Conservation (phyloP, 1,139 yeast genomes). For the Magnusiomyces magnusii region DNA sequence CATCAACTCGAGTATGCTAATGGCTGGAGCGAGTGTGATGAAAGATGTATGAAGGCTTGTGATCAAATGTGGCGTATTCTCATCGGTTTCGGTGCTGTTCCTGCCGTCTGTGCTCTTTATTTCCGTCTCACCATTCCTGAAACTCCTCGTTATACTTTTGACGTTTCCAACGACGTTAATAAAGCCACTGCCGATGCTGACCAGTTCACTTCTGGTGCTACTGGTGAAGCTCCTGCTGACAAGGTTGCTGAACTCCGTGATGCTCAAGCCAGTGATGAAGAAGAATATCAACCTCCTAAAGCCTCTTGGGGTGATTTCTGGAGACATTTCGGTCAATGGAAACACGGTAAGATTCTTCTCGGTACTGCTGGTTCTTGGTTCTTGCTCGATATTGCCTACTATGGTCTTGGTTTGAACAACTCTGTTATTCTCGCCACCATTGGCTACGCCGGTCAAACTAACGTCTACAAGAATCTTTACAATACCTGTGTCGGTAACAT, state of each 20-base stretch:
- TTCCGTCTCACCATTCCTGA: constrained; percentile 91
- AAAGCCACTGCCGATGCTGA: constrained; percentile 56
- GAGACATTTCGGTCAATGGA: constrained; percentile 75
- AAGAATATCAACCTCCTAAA: constrained; percentile 40
- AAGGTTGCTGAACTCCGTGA: constrained; percentile 31
- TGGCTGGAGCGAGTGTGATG: constrained; percentile 55
- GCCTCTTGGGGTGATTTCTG: constrained; percentile 40
- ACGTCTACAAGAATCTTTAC: constrained; percentile 63
- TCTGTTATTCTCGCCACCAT: constrained; percentile 81
- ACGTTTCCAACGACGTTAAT: constrained; percentile 54
- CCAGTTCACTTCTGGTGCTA: constrained; percentile 42
- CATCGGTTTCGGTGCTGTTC: constrained; percentile 83
- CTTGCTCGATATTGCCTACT: constrained; percentile 90
- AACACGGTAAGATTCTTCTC: constrained; percentile 68
- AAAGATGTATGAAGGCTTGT: constrained; percentile 61
- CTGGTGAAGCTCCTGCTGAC: constrained; percentile 38
- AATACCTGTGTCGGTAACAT: constrained; percentile 45
- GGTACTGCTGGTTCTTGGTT: constrained; percentile 99
- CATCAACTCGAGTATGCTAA: constrained; percentile 54
- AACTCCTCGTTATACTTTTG: constrained; percentile 83
- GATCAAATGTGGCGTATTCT: constrained; percentile 94
- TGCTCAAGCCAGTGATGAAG: constrained; percentile 5
- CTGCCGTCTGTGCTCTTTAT: constrained; percentile 75
- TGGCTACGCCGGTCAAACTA: constrained; percentile 65
- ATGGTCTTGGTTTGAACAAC: constrained; percentile 73